Base-by-base conservation (phyloP, 1,284 basidiomycete species). In the Trichosporon sp. region DNA sequence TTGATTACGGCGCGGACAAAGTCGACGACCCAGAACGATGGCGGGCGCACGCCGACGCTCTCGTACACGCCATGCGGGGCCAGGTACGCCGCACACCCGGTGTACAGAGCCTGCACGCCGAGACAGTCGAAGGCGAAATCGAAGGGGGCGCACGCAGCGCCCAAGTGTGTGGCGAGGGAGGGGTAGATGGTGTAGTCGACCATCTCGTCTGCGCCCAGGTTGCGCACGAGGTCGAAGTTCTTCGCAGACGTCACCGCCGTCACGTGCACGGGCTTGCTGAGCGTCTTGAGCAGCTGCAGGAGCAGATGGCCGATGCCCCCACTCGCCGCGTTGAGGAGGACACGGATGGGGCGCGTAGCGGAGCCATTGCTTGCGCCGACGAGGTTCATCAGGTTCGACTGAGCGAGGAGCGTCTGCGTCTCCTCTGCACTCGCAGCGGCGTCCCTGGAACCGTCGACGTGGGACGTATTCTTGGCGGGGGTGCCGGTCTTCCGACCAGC, bases 241-340 rank as follows among this genome's bases (percentile, higher is more conserved):
- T 83, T 86, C 0, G 77, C 81, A 0, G 89, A 90, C 12, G 88
- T 89, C 2, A 86, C 87, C 0, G 87, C 86, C 8, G 88, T 85
- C 0, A 91, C 89, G 10, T 79, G 86, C 86, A 84, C 73, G 89
- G 90, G 1, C 90, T 89, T 16, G 32, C 66, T 11, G 21, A 26
- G 31, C 68, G 66, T 63, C 59, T 63, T 63, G 2, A 69, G 56
- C 35, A 91, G 83, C 76, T 91, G 90, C 54, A 91, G 88, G 0
- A 88, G 90, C 71, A 87, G 86, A 32, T 85, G 85, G 0, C 91
- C 91, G 0, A 91, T 89, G 2, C 87, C 83, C 1, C 89, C 73
- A 0, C 16, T 5, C 1, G 73, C 73, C 2, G 66, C 73, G 26
- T 70, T 71, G 26, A 74, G 21, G 7, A 74, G 66, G 14, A 74